A percentile compares a stretch with the other conserved stretches of the same genome.
Evolutionary conservation across 768 basidiomycete species (phyloP).

Genomic region (Lyophyllum semitale): DNA sequence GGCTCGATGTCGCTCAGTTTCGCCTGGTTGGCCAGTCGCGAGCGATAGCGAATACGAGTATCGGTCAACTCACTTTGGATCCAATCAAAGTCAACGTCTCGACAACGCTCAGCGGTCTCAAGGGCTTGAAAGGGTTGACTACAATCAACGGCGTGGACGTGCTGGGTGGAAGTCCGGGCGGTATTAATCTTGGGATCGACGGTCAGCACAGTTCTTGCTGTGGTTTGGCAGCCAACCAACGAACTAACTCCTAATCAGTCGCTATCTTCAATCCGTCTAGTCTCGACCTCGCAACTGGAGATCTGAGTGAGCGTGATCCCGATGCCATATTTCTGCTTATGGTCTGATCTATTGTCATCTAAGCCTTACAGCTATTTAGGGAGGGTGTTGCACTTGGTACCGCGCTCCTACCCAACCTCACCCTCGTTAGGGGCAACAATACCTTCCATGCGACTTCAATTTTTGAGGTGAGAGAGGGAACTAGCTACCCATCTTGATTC

Average conservation of each 20-base stretch:
- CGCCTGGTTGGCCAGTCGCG: constrained; percentile 59
- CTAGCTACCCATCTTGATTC: neutral
- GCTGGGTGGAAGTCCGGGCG: constrained; percentile 58
- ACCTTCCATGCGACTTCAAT: constrained; percentile 46
- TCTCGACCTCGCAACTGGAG: constrained; percentile 60
- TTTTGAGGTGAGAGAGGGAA: constrained; percentile 47
- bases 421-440: constrained; percentile 62
- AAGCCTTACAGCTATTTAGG: constrained; percentile 59
- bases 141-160: constrained; percentile 65
- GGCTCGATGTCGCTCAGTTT: constrained; percentile 48
- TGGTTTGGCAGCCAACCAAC: neutral
- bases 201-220: constrained; percentile 34
- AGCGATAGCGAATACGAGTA: constrained; percentile 59
- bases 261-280: constrained; percentile 70
- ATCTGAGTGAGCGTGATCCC: constrained; percentile 49
- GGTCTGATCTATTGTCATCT: neutral
- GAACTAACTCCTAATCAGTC: constrained; percentile 33
- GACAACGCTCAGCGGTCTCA: constrained; percentile 58
- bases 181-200: constrained; percentile 59
- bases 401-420: constrained; percentile 59
- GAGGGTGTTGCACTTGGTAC: constrained; percentile 59
- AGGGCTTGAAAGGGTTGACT: constrained; percentile 58
- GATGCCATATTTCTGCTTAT: neutral
- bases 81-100: constrained; percentile 74
- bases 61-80: constrained; percentile 69